A percentile compares a stretch with the other conserved stretches of the same genome.
phyloP scores from a whole-genome alignment of 352 stramenopile genomes.

The Phytophthora aleatoria region DNA sequence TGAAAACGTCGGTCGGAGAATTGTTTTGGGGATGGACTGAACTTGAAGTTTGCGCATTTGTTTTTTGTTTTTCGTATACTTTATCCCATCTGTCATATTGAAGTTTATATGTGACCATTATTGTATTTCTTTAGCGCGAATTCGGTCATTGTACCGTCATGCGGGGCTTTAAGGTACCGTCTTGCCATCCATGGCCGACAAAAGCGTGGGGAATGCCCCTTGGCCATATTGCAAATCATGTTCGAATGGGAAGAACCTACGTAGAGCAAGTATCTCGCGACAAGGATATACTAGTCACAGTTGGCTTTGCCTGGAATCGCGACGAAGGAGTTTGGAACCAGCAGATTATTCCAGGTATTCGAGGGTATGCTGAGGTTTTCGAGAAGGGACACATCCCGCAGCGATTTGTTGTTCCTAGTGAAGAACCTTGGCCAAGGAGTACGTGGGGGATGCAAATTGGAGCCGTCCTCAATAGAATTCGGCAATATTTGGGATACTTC shows the following conservation, averaged over 20 bases:
- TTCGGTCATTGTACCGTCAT: not conserved
- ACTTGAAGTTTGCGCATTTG: slow-evolving; percentile 1
- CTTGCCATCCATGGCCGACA: slow-evolving; percentile 2
- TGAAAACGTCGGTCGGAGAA: not conserved
- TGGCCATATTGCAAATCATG: not conserved
- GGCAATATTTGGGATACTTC: slow-evolving; percentile 1
- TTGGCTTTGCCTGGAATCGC: not conserved
- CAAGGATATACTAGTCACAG: not conserved
- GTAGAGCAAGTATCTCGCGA: slow-evolving; percentile 1
- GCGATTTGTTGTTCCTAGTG: not conserved
- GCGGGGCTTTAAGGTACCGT: not conserved
- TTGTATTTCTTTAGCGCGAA: not conserved
- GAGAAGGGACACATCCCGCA: not conserved
- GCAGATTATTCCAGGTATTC: not conserved
- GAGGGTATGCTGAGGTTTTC: not conserved
- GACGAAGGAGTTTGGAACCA: not conserved
- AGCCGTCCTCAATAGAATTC: not conserved
- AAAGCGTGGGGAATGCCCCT: slow-evolving; percentile 1
- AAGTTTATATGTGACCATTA: too few relatives aligned
- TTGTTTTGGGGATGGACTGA: not conserved
- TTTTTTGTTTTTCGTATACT: not conserved
- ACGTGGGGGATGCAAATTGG: not conserved
- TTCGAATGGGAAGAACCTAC: not conserved
- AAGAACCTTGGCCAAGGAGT: not conserved
- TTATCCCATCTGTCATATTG: too few relatives aligned